These are phyloP conservation scores for Striga hermonthica DNA, from an alignment of 305 asterid species.

Conservation along the genomic window DNA sequence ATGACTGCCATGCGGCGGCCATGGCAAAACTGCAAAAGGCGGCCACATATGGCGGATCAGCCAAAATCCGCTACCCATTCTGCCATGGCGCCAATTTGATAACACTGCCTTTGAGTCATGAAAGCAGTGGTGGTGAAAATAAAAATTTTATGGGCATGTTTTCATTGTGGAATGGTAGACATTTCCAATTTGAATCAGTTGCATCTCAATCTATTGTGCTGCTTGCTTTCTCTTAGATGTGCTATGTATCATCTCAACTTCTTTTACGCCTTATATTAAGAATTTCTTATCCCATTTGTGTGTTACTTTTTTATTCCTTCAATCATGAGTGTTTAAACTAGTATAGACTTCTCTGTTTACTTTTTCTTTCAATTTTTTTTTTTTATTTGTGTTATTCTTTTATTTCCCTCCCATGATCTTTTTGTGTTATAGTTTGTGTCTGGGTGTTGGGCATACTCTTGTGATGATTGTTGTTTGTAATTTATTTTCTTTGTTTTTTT, in stretches of 20 bases:
- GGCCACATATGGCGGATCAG: too few relatives aligned
- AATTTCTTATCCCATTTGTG: not conserved
- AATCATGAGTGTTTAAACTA: too few relatives aligned
- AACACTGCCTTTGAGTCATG: not conserved
- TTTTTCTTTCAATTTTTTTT: not conserved
- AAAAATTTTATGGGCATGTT: not conserved
- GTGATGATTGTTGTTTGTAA: not conserved
- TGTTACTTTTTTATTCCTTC: conserved; percentile 1
- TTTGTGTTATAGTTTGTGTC: not conserved
- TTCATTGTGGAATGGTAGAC: not conserved
- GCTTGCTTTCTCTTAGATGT: conserved; percentile 11
- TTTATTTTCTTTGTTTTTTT: conserved; percentile 3
- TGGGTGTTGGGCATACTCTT: not conserved
- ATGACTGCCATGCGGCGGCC: too few relatives aligned
- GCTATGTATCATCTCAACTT: not conserved
- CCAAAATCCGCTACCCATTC: too few relatives aligned
- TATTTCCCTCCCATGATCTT: not conserved
- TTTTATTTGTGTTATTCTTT: not conserved
- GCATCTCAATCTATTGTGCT: not conserved
- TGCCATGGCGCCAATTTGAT: too few relatives aligned
- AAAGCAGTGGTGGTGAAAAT: not conserved
- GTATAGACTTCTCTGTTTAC: too few relatives aligned
- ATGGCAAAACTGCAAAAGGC: too few relatives aligned
- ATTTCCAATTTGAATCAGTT: not conserved
- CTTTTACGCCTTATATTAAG: conserved; percentile 1